Evolutionary conservation across 73 alveolate species (phyloP).

Genomic region (Breviolum minutum): DNA sequence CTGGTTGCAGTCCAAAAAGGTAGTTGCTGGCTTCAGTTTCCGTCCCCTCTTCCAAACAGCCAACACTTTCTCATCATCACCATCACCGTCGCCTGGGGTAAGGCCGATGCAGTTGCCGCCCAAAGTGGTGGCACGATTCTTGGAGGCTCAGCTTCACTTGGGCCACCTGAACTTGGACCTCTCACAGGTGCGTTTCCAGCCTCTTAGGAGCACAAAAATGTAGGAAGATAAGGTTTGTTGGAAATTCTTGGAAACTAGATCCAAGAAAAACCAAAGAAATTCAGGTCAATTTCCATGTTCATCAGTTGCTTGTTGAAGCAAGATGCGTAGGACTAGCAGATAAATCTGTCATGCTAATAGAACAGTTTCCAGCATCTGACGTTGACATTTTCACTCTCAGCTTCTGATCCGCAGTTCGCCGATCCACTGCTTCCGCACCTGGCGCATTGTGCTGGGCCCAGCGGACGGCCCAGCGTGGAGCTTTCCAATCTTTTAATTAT

Average conservation of each 20-base stretch:
- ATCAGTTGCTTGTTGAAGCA: not conserved
- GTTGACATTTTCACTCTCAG: not conserved
- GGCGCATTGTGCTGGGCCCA: conserved; percentile 55
- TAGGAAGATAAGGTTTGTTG: too few species aligned
- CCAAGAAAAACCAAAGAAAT: not conserved
- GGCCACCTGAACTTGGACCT: conserved; percentile 12
- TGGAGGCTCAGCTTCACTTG: conserved; percentile 79
- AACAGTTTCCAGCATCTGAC: not conserved
- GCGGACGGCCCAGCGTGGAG: conserved; percentile 71
- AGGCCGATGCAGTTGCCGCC: conserved; percentile 41
- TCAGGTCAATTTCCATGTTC: not conserved
- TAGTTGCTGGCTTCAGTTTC: not conserved
- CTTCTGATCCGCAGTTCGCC: not conserved
- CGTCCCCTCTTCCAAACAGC: not conserved
- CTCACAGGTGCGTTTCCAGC: too few species aligned
- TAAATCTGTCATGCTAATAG: not conserved
- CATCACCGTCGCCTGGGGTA: not conserved
- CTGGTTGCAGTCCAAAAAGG: not conserved
- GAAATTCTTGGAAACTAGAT: too few species aligned
- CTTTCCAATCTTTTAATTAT: conserved; percentile 41
- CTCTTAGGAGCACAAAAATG: too few species aligned
- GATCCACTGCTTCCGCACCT: conserved; percentile 76
- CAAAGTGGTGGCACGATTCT: conserved; percentile 60
- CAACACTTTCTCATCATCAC: not conserved
- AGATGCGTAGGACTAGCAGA: not conserved